Conservation (phyloP, 805 yeast genomes). For the Candida patagonica region DNA sequence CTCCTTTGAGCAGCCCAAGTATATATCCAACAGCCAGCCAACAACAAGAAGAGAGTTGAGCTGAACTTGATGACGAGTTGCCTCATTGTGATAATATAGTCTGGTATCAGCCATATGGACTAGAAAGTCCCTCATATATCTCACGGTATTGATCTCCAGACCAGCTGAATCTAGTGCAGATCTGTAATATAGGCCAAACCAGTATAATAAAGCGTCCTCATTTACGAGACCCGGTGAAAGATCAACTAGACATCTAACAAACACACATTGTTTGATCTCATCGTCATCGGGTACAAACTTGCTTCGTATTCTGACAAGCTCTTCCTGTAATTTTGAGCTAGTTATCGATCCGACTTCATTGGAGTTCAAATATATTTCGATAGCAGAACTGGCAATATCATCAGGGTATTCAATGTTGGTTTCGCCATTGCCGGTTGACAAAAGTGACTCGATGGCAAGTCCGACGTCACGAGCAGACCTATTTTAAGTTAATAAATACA, state of each 20-base stretch:
- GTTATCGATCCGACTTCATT: constrained; percentile 5
- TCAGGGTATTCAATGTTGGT: too few relatives aligned
- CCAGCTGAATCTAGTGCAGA: constrained; percentile 57
- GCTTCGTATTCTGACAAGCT: constrained; percentile 22
- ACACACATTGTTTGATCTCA: constrained; percentile 18
- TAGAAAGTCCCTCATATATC: constrained; percentile 26
- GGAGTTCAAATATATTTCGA: not conserved
- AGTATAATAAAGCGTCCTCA: constrained; percentile 28
- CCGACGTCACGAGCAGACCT: too few relatives aligned
- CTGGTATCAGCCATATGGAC: constrained; percentile 20
- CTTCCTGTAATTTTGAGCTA: constrained; percentile 29
- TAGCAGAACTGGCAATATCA: not conserved
- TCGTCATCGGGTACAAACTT: constrained; percentile 12
- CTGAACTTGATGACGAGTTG: constrained; percentile 11
- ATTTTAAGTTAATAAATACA: too few relatives aligned
- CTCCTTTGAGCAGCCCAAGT: constrained; percentile 12
- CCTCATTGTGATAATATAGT: constrained; percentile 4
- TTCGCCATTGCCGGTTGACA: too few relatives aligned
- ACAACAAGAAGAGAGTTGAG: constrained; percentile 17
- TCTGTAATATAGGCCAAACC: constrained; percentile 41
- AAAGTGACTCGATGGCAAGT: too few relatives aligned
- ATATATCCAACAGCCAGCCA: constrained; percentile 20
- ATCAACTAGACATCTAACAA: constrained; percentile 24
- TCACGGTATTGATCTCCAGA: constrained; percentile 31
- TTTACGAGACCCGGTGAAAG: constrained; percentile 25